Evolutionary conservation across 805 yeast genomes (phyloP), one percentile per base, ranked within the genome.

Genomic region (Nakazawaea populi): DNA sequence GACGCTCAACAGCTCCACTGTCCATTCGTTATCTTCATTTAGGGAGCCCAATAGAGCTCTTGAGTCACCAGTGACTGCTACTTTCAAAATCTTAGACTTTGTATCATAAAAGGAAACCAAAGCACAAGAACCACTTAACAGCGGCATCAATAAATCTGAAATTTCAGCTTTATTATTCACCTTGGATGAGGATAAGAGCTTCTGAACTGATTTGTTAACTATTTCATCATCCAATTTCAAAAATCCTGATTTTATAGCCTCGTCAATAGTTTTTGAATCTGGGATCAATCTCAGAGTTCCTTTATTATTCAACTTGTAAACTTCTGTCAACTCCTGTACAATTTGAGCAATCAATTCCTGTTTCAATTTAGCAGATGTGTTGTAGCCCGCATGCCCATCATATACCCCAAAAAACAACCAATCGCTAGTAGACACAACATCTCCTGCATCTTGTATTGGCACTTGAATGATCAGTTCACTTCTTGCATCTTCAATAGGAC

Each of bases 301-400:
- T 18, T 67, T 68, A 28, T 79, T 80, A 45, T 78, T 77, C 4
- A 84, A 79, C 59, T 76, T 77, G 67, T 78, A 83, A 18, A 78
- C 79, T 8, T 80, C 76, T 42, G 87, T 86, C 49, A 92, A 72
- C 59, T 90, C 96, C 32, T 75, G 73, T 8, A 90, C 79, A n/a
- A 94, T 94, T 57, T 77, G 79, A 51, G 81, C 80, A 31, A 94
- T 82, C 56, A 94, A 73, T 56, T 82, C 82, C 56, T 89, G 94
- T 54, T 96, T 76, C 54, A 94, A 75, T 64, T 84, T 88, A n/a
- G 87, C 79, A 51, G 92, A 82, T 1, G 99, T 94, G 56, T 88
- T 87, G 83, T 96, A 90, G 27, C 99, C 99, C 3, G 96, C 90
- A 67, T 94, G 99, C 10, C 99, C 99, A 67, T 94, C 99, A 64